phyloP scores from a whole-genome alignment of 108 stramenopile genomes.

The Nitzschia palea region DNA sequence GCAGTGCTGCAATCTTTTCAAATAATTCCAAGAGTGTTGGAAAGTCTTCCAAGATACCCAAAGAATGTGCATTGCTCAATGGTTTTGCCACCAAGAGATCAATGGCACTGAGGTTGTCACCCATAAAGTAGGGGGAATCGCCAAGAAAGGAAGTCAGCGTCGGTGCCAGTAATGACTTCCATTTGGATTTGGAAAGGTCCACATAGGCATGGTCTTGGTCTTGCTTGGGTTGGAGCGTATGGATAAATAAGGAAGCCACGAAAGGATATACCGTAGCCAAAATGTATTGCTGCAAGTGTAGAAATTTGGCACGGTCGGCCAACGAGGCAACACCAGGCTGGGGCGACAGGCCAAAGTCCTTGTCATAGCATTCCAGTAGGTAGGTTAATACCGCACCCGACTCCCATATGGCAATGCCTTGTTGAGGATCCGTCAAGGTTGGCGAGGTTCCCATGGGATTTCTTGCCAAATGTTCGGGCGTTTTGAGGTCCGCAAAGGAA shows the following conservation, averaged over 20 bases:
- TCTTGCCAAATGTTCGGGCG: neutral
- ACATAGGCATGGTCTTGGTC: conserved; percentile 22
- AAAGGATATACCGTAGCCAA: conserved; percentile 27
- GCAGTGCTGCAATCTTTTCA: neutral
- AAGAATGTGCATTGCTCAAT: conserved; percentile 14
- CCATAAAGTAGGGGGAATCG: neutral
- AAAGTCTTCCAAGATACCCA: conserved; percentile 11
- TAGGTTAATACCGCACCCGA: conserved; percentile 21
- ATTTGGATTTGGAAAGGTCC: neutral
- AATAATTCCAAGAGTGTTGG: conserved; percentile 1
- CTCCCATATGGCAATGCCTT: conserved; percentile 21
- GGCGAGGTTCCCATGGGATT: conserved; percentile 33
- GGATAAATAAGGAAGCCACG: conserved; percentile 20
- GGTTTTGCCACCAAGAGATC: conserved; percentile 26
- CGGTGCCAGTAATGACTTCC: conserved; percentile 13
- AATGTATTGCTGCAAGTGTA: conserved; percentile 20
- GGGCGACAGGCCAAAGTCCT: neutral
- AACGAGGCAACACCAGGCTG: neutral
- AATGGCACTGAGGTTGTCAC: conserved; percentile 1
- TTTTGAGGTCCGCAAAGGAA: conserved; percentile 16
- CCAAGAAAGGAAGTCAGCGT: neutral
- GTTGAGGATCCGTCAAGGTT: conserved; percentile 9
- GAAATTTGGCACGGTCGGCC: conserved; percentile 15
- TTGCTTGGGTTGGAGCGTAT: conserved; percentile 17
- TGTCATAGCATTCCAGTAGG: conserved; percentile 18